Evolutionary conservation across 192 early-diverging fungal species (phyloP), one percentile per base, ranked within the genome.

Genomic region (Coemansia brasiliensis): DNA sequence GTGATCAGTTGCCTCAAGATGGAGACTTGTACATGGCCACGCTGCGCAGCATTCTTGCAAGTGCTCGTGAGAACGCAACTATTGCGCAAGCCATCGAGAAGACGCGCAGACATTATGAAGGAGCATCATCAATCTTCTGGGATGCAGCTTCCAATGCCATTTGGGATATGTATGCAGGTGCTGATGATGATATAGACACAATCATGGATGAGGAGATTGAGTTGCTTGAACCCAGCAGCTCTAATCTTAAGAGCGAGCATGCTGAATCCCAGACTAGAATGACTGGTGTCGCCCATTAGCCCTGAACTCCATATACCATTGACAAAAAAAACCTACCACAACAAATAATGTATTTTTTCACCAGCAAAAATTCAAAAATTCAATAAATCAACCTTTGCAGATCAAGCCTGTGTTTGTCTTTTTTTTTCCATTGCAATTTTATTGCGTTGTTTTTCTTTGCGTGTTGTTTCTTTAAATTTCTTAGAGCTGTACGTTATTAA

Each of bases 21-120:
- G 65, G 66, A 10, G 62, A 68, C 12, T 62, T 75, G 41, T 75
- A 75, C 42, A 48, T 75, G 62, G 49, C 44, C 17, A 69, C 72
- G 11, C 59, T 75, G 55, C 66, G 59, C 43, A 65, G 66, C 54
- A 65, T 75, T 26, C 52, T 61, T 13, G 53, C 56, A 11, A 52
- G 72, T 32, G 45, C 51, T 4, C 72, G 56, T 13, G 51, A 65
- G 16, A 75, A 75, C 32, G 32, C 41, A 20, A 51, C 50, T 21
- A 52, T 54, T 25, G 20, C 50, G 39, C 61, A 75, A 39, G 55
- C 59, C 29, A 59, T 67, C 45, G 35, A 25, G 25, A 41, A 48
- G 12, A 55, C 55, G 6, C 66, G 43, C 38, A 10, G 25, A 5
- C 62, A 68, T 32, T 75, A 69, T 29, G 37, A 24, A 2, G 55